Evolutionary conservation across 176 grass and related monocot genomes (phyloP).

Genomic region (Alopecurus myosuroides): DNA sequence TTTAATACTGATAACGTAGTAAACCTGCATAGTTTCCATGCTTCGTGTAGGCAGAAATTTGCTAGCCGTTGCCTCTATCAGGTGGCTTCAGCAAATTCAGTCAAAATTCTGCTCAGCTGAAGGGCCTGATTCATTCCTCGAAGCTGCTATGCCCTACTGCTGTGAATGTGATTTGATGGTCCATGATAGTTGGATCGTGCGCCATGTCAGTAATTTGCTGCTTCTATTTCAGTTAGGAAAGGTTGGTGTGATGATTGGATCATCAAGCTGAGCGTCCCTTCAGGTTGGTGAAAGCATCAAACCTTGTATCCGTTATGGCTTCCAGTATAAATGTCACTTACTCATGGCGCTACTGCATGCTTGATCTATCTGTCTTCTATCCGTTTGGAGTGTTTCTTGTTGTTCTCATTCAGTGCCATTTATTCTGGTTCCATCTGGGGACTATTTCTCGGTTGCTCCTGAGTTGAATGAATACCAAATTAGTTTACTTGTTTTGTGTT

Average conservation of each 20-base stretch:
- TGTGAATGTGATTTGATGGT: slow-evolving; percentile 2
- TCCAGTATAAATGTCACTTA: neutral
- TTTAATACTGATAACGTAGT: neutral
- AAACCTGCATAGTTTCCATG: neutral
- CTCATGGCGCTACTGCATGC: neutral
- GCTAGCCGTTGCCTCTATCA: neutral
- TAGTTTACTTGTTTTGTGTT: neutral
- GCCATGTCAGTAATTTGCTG: neutral
- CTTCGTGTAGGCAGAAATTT: neutral
- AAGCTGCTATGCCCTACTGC: neutral
- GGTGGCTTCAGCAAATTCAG: neutral
- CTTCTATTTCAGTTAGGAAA: neutral
- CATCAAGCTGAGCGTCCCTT: neutral
- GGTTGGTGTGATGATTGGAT: slow-evolving; percentile 25
- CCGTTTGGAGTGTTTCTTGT: slow-evolving; percentile 9
- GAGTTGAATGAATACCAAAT: neutral
- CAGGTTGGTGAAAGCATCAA: slow-evolving; percentile 27
- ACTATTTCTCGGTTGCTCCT: neutral
- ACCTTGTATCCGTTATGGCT: slow-evolving; percentile 14
- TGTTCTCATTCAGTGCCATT: neutral
- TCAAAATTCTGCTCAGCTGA: neutral
- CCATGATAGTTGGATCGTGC: slow-evolving; percentile 9
- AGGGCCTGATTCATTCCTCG: neutral
- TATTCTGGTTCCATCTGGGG: neutral
- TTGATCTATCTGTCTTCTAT: neutral